These are phyloP conservation scores for Yamadazyma atmosphaerica DNA, from an alignment of 1,139 yeast species.

Conservation along the genomic window DNA sequence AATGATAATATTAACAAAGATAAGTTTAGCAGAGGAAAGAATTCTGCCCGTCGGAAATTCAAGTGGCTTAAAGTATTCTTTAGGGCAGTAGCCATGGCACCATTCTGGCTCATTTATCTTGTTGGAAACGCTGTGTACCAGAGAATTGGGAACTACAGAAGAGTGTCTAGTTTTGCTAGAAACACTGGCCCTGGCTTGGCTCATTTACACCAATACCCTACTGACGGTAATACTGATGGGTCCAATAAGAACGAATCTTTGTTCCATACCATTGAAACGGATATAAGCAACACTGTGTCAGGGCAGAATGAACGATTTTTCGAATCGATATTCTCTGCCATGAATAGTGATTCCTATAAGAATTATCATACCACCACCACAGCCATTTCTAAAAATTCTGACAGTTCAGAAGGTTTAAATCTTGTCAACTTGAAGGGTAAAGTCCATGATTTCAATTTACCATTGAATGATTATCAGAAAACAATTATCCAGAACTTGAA, in stretches of 20 bases:
- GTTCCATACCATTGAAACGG: conserved; percentile 18
- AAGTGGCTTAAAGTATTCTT: conserved; percentile 49
- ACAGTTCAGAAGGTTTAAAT: conserved; percentile 5
- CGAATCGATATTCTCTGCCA: conserved; percentile 61
- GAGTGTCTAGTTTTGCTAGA: conserved; percentile 31
- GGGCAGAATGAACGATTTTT: conserved; percentile 59
- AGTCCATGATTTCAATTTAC: conserved; percentile 32
- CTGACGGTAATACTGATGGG: conserved; percentile 3
- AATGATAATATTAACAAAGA: conserved; percentile 1
- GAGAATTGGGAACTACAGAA: conserved; percentile 31
- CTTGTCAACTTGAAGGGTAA: conserved; percentile 17
- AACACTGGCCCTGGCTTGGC: conserved; percentile 30
- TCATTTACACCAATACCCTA: conserved; percentile 27
- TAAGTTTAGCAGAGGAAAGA: conserved; percentile 11
- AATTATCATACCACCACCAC: conserved; percentile 19
- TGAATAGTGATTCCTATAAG: conserved; percentile 31
- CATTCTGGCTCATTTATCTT: conserved; percentile 54
- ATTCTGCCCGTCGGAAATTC: conserved; percentile 28
- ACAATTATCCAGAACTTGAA: conserved; percentile 60
- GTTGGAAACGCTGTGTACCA: conserved; percentile 45
- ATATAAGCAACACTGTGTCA: conserved; percentile 30
- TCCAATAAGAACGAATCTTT: conserved; percentile 9
- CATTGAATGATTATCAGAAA: conserved; percentile 44
- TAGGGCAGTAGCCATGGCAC: conserved; percentile 47
- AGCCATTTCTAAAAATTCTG: background rate